Evolutionary conservation across 78 protist species (phyloP).

Genomic region (Salpingoeca rosetta): DNA sequence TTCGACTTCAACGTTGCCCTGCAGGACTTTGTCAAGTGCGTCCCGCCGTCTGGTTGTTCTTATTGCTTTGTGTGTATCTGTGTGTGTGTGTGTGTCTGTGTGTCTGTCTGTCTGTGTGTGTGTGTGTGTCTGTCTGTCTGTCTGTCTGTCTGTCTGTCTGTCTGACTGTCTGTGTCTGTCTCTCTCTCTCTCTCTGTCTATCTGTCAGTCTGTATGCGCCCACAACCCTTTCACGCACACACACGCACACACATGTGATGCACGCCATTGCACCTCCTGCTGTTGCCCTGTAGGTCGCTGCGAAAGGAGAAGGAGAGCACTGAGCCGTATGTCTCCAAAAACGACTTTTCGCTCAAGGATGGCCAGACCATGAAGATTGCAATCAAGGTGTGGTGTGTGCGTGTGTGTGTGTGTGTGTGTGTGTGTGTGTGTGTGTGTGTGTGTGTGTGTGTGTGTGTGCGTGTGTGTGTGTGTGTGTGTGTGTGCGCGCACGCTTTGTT

Average conservation of each 20-base stretch:
- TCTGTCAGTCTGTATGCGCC: neutral
- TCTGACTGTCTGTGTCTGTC: neutral
- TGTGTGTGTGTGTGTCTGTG: neutral
- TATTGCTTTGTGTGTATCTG: neutral
- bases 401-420: neutral
- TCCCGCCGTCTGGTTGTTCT: neutral
- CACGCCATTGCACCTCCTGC: neutral
- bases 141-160: neutral
- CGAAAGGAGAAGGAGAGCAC: neutral
- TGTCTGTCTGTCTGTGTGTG: neutral
- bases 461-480: neutral
- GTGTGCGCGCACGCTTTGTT: neutral
- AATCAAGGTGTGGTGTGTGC: neutral
- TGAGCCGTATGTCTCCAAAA: neutral
- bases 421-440: neutral
- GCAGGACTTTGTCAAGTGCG: neutral
- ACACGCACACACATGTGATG: neutral
- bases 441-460: neutral
- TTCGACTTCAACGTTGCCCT: neutral
- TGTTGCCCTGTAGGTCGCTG: neutral
- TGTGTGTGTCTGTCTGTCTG: neutral
- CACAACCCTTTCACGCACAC: neutral
- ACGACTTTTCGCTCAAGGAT: neutral
- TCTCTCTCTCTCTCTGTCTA: neutral
- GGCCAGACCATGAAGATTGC: neutral